Evolutionary conservation across 768 basidiomycete species (phyloP), one percentile per base, ranked within the genome.

Genomic region (Pisolithus orientalis): DNA sequence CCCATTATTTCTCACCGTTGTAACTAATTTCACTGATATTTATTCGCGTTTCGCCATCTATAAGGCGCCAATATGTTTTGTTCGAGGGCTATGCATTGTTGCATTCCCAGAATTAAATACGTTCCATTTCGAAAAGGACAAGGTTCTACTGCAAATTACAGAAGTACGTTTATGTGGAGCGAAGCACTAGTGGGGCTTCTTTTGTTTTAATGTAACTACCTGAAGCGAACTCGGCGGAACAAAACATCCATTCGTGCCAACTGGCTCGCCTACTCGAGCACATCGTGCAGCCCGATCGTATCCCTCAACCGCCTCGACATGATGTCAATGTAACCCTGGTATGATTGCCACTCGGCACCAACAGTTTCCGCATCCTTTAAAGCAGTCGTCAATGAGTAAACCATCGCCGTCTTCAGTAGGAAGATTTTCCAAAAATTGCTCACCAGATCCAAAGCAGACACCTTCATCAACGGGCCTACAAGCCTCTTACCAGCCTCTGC

Each of bases 291-390:
- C 16, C 83, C 85, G 25, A 77, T 72, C 56, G 74, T 79, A 55
- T 90, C 87, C 56, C 79, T 75, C 62, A 91, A 64, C 61, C 88
- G 69, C 44, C 88, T 72, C 34, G 78, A 77, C 82, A 94, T 87
- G 50, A 89, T 83, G 57, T 87, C 81, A 44, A 93, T 71, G 61
- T 88, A 94, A 32, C 77, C 80, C 49, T 82, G 80, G 59, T 80
- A 83, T 21, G 81, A 77, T 47, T 79, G 77, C 78, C 76, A 84
- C 44, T 79, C 84, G 57, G 67, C 63, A 6, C 75, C 79, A 34
- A 75, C 62, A 14, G 74, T 69, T 44, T 78, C 77, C 16, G 65
- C 59, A 50, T 69, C 66, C 80, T 80, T 52, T 54, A 47, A 49
- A n/a, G 21, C 59, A 54, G 59, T 13, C 49, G 47, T 68, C 53